Base-by-base conservation (phyloP, 495 filamentous ascomycete species). In the Thozetella sp. region DNA sequence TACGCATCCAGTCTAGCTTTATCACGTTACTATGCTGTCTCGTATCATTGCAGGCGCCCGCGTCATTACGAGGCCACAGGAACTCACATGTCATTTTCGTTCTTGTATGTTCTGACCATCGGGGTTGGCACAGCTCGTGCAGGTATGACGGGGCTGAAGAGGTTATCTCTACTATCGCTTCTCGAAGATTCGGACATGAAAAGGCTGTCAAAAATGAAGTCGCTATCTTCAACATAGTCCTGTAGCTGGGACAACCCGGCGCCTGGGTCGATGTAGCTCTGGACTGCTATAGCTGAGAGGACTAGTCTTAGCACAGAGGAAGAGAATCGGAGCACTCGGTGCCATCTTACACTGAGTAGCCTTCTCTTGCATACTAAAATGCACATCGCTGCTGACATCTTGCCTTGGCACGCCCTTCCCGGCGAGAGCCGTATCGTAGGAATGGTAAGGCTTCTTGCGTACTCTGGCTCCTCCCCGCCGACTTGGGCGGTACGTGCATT, bases 161-260 rank as follows among this genome's bases (percentile, higher is more conserved):
- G 19, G 22, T 4, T 26, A 43, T 24, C 13, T n/a, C 25, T 24
- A 57, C 45, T 48, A 17, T 43, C 55, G 6, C 40, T 46, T 19
- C 25, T 50, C 25, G 55, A 24, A 22, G 40, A 19, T 2, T 2
- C 27, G 43, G 30, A 40, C 45, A 27, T 51, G 45, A 57, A 57
- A 1, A 57, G 55, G 10, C 43, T 57, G 55, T 57, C 55, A 20
- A 57, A 57, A 15, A 57, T 57, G 45, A 57, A 57, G 25, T 57
- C 55, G 25, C 55, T 57, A 25, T 57, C 55, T 19, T 51, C 20
- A 2, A 25, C 15, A 15, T 20, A 20, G 10, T 57, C 55, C 25
- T 57, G 55, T 24, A 57, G 55, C 17, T 57, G 55, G 40, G 40
- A 26, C 45, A 57, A 45, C 15, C 55, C 55, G 2, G 55, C 55